phyloP scores from a whole-genome alignment of 805 yeast species.

The Ogataea nonfermentans region DNA sequence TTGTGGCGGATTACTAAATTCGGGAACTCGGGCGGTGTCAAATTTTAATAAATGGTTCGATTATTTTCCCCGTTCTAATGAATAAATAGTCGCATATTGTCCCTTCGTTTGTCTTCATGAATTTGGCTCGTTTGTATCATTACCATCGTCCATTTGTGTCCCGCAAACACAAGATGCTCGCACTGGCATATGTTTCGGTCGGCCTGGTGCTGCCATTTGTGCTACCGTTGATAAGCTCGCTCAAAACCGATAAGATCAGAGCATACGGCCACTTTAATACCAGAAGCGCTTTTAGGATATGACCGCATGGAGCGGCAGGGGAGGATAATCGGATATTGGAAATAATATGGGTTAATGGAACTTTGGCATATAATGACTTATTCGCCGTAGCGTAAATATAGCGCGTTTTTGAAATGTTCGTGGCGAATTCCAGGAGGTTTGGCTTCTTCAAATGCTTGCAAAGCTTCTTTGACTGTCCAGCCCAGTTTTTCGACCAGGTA shows the following conservation, averaged over 20 bases:
- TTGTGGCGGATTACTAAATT: conserved; percentile 1
- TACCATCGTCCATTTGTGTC: conserved; percentile 13
- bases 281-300: conserved; percentile 34
- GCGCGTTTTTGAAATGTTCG: conserved; percentile 71
- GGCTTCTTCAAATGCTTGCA: conserved; percentile 54
- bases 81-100: conserved; percentile 9
- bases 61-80: conserved; percentile 5
- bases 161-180: conserved; percentile 23
- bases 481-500: conserved; percentile 60
- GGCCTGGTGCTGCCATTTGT: conserved; percentile 37
- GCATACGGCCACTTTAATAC: conserved; percentile 31
- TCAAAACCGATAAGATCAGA: conserved; percentile 17
- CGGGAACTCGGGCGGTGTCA: conserved; percentile 3
- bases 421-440: conserved; percentile 75
- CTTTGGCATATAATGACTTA: background rate
- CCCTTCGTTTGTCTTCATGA: background rate
- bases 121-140: background rate
- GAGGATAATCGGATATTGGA: conserved; percentile 2
- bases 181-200: conserved; percentile 32
- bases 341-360: conserved; percentile 1
- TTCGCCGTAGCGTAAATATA: conserved; percentile 59
- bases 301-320: conserved; percentile 2
- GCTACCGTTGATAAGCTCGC: conserved; percentile 32
- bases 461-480: conserved; percentile 61
- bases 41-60: conserved; percentile 7